Evolutionary conservation across 148 eudicot genomes (phyloP), one percentile per base, ranked within the genome.

Genomic region (Camellia granthamiana): DNA sequence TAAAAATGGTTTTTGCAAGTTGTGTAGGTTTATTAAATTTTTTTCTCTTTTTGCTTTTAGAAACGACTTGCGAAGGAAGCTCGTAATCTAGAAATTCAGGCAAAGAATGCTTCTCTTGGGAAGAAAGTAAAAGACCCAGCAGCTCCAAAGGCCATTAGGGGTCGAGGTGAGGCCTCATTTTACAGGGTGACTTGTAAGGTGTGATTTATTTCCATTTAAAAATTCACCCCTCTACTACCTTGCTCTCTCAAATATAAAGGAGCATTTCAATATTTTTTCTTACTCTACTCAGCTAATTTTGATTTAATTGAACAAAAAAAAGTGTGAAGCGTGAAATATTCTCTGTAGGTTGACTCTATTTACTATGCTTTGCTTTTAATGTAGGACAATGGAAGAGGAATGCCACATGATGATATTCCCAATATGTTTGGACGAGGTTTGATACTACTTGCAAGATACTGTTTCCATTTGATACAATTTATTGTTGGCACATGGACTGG

Each of bases 401-500:
- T 97, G 99, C 89, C 98, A 56, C 99, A 97, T 88, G 98, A 94
- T 84, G 99, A 97, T 86, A 94, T 97, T 72, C 98, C 99, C 67
- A 94, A 94, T 78, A 97, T 97, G 98, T 97, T 96, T 89, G 99
- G 99, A 78, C 88, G 96, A 94, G 99, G 99, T 94, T 63, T 83
- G 87, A 56, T 51, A 80, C 59, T 72, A 47, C 52, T 58, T 78
- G 19, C 72, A 55, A 72, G 54, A 67, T 63, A 9, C 8, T 6
- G 63, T 74, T 65, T 54, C 61, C 38, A 7, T 79, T 79, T 44
- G 55, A 70, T 62, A 3, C 46, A 18, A n/a, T 66, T 49, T 23
- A 13, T 74, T 58, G 52, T 30, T 10, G 76, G 9, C 43, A 3
- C 60, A 21, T 52, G 19, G 60, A 72, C 76, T 51, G 38, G 58